Evolutionary conservation across 495 filamentous ascomycete species (phyloP).

Genomic region (Penicillium cataractarum): DNA sequence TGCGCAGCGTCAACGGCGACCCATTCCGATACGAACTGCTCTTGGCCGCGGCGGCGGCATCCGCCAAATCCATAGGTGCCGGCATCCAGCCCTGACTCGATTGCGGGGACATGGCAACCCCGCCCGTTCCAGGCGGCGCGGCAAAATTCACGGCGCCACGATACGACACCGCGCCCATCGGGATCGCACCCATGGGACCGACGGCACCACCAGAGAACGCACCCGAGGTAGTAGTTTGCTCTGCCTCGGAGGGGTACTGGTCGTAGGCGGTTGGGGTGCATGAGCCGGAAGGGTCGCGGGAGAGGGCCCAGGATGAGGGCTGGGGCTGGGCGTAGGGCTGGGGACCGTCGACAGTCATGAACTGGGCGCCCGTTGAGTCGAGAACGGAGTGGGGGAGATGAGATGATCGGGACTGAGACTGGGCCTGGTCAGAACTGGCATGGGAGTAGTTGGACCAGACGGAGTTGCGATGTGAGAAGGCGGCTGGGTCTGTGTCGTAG

Average conservation of each 20-base stretch:
- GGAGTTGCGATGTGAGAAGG: constrained; percentile 75
- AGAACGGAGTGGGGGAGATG: constrained; percentile 43
- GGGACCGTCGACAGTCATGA: constrained; percentile 60
- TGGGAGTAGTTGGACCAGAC: constrained; percentile 76
- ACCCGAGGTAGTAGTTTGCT: constrained; percentile 52
- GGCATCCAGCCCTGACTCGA: constrained; percentile 66
- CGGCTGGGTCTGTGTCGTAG: constrained; percentile 65
- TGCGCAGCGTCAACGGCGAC: constrained; percentile 72
- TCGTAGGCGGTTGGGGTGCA: constrained; percentile 68
- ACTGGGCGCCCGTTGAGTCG: constrained; percentile 49
- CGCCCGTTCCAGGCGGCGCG: constrained; percentile 44
- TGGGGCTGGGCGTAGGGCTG: constrained; percentile 48
- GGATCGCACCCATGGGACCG: constrained; percentile 50
- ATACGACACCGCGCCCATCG: constrained; percentile 51
- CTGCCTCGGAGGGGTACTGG: constrained; percentile 64
- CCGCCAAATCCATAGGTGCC: constrained; percentile 58
- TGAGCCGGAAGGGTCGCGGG: constrained; percentile 53
- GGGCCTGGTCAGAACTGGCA: constrained; percentile 43
- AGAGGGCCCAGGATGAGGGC: constrained; percentile 49
- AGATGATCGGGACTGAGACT: constrained; percentile 41
- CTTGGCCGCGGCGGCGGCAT: constrained; percentile 66
- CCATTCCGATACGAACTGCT: constrained; percentile 78
- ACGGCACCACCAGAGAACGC: constrained; percentile 57
- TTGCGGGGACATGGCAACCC: constrained; percentile 63
- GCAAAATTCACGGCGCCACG: constrained; percentile 41